These are phyloP conservation scores for Lichtheimia ornata DNA, from an alignment of 371 early-diverging fungal species.

Conservation along the genomic window DNA sequence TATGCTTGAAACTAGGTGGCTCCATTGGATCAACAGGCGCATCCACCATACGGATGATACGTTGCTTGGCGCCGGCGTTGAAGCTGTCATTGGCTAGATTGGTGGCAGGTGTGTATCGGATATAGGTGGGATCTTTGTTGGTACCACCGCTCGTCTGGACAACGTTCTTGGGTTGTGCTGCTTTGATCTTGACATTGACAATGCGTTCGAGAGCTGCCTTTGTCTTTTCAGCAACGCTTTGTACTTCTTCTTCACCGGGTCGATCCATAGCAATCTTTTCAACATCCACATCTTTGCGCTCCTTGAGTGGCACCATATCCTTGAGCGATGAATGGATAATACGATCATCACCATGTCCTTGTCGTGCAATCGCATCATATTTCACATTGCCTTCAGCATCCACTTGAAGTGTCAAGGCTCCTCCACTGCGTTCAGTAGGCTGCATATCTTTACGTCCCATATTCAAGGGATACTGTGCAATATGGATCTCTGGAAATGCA, in stretches of 20 bases:
- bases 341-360: constrained; percentile 73
- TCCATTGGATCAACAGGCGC: constrained; percentile 96
- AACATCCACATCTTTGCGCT: constrained; percentile 75
- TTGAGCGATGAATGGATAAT: constrained; percentile 83
- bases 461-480: constrained; percentile 90
- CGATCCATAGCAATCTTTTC: constrained; percentile 69
- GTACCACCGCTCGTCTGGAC: constrained; percentile 45
- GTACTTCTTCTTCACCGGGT: constrained; percentile 80
- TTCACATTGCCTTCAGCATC: constrained; percentile 89
- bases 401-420: constrained; percentile 84
- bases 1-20: constrained; percentile 90
- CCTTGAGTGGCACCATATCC: constrained; percentile 79
- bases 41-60: constrained; percentile 93
- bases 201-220: constrained; percentile 85
- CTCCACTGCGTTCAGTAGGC: constrained; percentile 50
- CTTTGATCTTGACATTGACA: constrained; percentile 76
- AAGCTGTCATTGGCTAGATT: constrained; percentile 53
- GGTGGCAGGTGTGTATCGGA: constrained; percentile 89
- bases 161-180: constrained; percentile 70
- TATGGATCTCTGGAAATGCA: constrained; percentile 92
- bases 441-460: constrained; percentile 78
- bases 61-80: constrained; percentile 70
- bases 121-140: constrained; percentile 77
- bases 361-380: constrained; percentile 86
- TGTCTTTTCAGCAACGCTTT: constrained; percentile 87